Percentiles rank a stretch among this genome's conserved stretches.
phyloP scores from a whole-genome alignment of 352 stramenopile species.

The Globisporangium solare region DNA sequence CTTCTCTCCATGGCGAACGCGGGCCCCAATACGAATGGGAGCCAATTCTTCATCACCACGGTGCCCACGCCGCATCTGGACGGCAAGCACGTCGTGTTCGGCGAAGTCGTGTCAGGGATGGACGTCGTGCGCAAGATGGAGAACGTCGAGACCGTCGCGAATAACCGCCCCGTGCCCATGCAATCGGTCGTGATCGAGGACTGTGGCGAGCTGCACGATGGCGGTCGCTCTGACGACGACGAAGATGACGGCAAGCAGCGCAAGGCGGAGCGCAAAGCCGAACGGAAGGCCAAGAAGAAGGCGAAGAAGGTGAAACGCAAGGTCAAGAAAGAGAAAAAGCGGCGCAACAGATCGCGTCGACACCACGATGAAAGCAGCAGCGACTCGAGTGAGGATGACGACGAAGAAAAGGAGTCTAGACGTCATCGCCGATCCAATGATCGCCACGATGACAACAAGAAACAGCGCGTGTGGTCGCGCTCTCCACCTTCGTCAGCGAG shows the following conservation, averaged over 20 bases:
- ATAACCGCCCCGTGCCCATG: slow-evolving; percentile 77
- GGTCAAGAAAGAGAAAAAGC: slow-evolving; percentile 30
- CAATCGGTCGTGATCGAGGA: slow-evolving; percentile 92
- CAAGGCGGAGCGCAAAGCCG: slow-evolving; percentile 22
- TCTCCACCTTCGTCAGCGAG: not conserved
- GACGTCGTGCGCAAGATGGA: slow-evolving; percentile 90
- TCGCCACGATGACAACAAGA: not conserved
- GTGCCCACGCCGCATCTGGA: slow-evolving; percentile 94
- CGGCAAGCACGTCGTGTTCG: slow-evolving; percentile 99
- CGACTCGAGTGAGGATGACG: not conserved
- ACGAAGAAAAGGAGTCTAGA: not conserved
- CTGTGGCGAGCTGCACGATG: slow-evolving; percentile 80
- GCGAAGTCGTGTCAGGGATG: slow-evolving; percentile 86
- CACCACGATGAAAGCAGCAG: slow-evolving; percentile 19
- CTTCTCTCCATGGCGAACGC: slow-evolving; percentile 95
- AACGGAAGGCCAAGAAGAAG: slow-evolving; percentile 25
- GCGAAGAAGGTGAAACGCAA: slow-evolving; percentile 32
- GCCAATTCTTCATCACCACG: slow-evolving; percentile 85
- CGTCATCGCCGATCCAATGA: not conserved
- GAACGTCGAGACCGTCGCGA: slow-evolving; percentile 66
- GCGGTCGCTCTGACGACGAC: slow-evolving; percentile 1
- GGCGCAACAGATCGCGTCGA: not conserved
- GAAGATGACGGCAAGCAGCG: slow-evolving; percentile 8
- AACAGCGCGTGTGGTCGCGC: not conserved
- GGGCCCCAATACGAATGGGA: slow-evolving; percentile 69